Evolutionary conservation across 768 basidiomycete species (phyloP).

Genomic region (Tricholoma hemisulphureum): DNA sequence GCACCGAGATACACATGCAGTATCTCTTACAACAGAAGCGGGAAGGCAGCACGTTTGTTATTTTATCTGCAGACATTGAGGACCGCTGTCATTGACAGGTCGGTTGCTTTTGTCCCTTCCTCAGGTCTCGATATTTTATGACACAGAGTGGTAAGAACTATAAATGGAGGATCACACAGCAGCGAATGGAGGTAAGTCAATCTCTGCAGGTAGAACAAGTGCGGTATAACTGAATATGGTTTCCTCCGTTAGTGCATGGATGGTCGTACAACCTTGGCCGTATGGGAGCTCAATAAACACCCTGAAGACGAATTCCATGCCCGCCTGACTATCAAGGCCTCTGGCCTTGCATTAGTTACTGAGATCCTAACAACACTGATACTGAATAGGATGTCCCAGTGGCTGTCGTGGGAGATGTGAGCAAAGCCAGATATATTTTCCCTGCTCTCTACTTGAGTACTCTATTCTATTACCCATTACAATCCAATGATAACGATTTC

Average conservation of each 20-base stretch:
- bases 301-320: conserved; percentile 59
- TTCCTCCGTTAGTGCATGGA: conserved; percentile 54
- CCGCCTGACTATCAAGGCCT: conserved; percentile 54
- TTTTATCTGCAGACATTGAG: not conserved
- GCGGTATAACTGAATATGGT: conserved; percentile 1
- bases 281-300: conserved; percentile 59
- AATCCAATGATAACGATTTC: not conserved
- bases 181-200: conserved; percentile 65
- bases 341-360: conserved; percentile 63
- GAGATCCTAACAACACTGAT: conserved; percentile 76
- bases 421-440: not conserved
- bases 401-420: conserved; percentile 49
- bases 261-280: conserved; percentile 57
- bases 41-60: conserved; percentile 60
- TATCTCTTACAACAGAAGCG: conserved; percentile 56
- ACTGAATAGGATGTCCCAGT: conserved; percentile 68
- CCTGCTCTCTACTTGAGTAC: not conserved
- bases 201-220: conserved; percentile 1
- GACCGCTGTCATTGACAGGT: not conserved
- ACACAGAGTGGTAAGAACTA: conserved; percentile 66
- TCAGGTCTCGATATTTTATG: conserved; percentile 73
- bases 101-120: conserved; percentile 2
- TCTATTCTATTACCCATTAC: not conserved
- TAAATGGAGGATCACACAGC: conserved; percentile 69
- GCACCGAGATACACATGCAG: conserved; percentile 53